These are phyloP conservation scores for Chaetomium strumarium DNA, from an alignment of 2,329 filamentous ascomycete genomes.

Conservation along the genomic window DNA sequence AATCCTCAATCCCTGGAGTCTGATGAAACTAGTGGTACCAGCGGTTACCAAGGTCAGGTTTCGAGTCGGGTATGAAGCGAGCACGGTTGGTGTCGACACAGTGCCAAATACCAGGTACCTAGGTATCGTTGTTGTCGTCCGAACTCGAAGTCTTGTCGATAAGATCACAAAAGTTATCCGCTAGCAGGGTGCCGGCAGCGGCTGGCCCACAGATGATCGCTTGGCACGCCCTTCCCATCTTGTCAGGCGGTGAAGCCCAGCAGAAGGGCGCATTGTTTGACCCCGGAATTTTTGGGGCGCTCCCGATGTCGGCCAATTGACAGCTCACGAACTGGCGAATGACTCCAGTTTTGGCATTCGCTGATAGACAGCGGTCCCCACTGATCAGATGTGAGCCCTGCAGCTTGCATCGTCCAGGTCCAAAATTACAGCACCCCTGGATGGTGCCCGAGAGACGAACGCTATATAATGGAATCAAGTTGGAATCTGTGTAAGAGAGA, in stretches of 20 bases:
- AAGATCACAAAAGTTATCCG: not conserved
- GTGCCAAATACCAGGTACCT: no score
- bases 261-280: slow-evolving; percentile 9
- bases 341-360: no score
- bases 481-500: slow-evolving; percentile 16
- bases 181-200: not conserved
- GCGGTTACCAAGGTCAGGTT: no score
- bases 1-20: no score
- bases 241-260: slow-evolving; percentile 17
- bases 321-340: not conserved
- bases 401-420: slow-evolving; percentile 2
- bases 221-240: slow-evolving; percentile 1
- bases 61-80: no score
- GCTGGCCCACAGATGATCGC: slow-evolving; percentile 2
- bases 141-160: no score
- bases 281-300: slow-evolving; percentile 7
- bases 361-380: slow-evolving; percentile 2
- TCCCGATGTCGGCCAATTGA: slow-evolving; percentile 20
- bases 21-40: no score
- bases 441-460: not conserved
- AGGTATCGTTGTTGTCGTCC: no score
- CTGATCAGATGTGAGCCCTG: slow-evolving; percentile 12
- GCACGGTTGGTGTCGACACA: no score
- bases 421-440: slow-evolving; percentile 14
- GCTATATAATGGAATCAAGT: slow-evolving; percentile 17